Evolutionary conservation across 2,329 filamentous ascomycete genomes (phyloP).

Genomic region (Monilinia fructigena): DNA sequence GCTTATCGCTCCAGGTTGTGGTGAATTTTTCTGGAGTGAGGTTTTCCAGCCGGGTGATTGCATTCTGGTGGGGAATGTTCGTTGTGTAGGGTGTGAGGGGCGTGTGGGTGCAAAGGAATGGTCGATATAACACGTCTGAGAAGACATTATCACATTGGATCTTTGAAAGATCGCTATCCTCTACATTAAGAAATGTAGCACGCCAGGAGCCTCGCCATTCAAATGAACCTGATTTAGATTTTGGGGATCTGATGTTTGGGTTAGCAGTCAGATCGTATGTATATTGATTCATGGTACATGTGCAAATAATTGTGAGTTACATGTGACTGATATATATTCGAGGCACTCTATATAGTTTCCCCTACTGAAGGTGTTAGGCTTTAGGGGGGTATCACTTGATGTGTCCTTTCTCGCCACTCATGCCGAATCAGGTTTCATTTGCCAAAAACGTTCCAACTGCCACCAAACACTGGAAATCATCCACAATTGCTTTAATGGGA

Average conservation of each 20-base stretch:
- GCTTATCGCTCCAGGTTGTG: slow-evolving; percentile 70
- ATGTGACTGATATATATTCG: neutral
- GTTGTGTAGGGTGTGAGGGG: slow-evolving; percentile 63
- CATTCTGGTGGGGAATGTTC: slow-evolving; percentile 70
- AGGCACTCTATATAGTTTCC: slow-evolving; percentile 2
- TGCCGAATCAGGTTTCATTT: neutral
- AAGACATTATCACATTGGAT: slow-evolving; percentile 78
- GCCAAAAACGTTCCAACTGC: neutral
- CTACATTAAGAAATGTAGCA: slow-evolving; percentile 67
- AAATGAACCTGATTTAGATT: slow-evolving; percentile 38
- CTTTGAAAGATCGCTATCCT: slow-evolving; percentile 50
- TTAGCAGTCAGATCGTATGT: slow-evolving; percentile 25
- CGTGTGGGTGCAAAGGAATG: slow-evolving; percentile 84
- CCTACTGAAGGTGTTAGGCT: neutral
- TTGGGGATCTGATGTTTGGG: slow-evolving; percentile 31
- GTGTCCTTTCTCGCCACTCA: neutral
- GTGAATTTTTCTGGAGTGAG: slow-evolving; percentile 74
- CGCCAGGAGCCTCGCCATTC: slow-evolving; percentile 83
- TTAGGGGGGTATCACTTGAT: slow-evolving; percentile 6
- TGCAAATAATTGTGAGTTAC: neutral
- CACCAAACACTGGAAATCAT: neutral
- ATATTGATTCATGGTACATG: neutral
- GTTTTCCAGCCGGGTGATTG: slow-evolving; percentile 67
- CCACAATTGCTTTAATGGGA: neutral
- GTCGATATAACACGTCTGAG: slow-evolving; percentile 85